A percentile compares a stretch with the other conserved stretches of the same genome.
Conservation (phyloP, 768 basidiomycete species). For the Tulasnella sp. region DNA sequence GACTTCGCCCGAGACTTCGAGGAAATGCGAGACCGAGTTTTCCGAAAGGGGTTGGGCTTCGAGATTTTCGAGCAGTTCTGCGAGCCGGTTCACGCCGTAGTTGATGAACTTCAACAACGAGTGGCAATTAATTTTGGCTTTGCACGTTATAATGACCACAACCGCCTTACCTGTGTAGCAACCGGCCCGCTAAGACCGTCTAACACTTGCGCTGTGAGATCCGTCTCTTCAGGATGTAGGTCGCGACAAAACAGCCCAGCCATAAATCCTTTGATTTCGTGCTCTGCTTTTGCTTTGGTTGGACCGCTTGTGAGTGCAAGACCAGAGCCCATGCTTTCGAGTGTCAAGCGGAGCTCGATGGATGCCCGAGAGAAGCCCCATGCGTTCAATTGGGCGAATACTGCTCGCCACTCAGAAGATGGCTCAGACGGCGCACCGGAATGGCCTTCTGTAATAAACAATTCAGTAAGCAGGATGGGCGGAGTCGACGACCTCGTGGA, state of each 20-base stretch:
- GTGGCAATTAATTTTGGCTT: background rate
- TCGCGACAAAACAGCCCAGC: slow-evolving; percentile 65
- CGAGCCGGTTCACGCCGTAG: slow-evolving; percentile 23
- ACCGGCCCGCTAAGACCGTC: slow-evolving; percentile 62
- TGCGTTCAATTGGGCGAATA: slow-evolving; percentile 66
- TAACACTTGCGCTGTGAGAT: slow-evolving; percentile 78
- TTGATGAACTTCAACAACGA: slow-evolving; percentile 23
- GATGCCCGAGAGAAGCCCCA: slow-evolving; percentile 82
- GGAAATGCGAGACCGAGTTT: background rate
- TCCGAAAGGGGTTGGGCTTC: background rate
- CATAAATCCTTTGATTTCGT: slow-evolving; percentile 62
- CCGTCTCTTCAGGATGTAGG: slow-evolving; percentile 73
- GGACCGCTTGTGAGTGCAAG: slow-evolving; percentile 44
- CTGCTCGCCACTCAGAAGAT: slow-evolving; percentile 41
- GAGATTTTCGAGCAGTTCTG: slow-evolving; percentile 19
- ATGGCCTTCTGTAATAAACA: background rate
- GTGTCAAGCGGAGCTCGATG: slow-evolving; percentile 69
- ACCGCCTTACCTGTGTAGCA: slow-evolving; percentile 35
- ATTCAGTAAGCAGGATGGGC: background rate
- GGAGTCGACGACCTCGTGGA: background rate
- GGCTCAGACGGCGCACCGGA: background rate
- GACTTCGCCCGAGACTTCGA: too few species aligned
- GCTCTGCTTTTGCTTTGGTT: slow-evolving; percentile 51
- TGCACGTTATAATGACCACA: background rate
- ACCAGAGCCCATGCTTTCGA: slow-evolving; percentile 68